These are phyloP conservation scores for Setaria italica DNA, from an alignment of 202 grass and related monocot species.

Conservation along the genomic window DNA sequence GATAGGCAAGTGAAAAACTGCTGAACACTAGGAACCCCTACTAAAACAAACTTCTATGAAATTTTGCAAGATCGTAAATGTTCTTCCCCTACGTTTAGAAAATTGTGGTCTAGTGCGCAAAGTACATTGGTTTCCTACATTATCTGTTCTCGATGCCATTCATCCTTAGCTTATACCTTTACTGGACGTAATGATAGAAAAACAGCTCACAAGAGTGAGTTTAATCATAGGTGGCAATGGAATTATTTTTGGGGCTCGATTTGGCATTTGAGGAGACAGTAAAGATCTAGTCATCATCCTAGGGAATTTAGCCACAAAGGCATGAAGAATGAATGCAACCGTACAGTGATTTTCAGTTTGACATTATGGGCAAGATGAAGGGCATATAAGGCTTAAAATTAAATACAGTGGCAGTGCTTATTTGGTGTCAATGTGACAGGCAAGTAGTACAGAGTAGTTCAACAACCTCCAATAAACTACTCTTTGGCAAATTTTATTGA, in stretches of 20 bases:
- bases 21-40: no score
- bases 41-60: background rate
- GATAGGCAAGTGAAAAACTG: background rate
- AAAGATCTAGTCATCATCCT: background rate
- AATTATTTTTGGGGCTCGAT: background rate
- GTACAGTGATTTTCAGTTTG: background rate
- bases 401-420: background rate
- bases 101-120: background rate
- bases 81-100: background rate
- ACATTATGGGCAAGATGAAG: background rate
- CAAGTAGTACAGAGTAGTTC: no score
- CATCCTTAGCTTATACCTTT: background rate
- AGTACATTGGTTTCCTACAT: background rate
- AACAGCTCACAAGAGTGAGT: background rate
- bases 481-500: background rate
- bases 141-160: background rate
- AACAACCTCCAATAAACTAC: background rate
- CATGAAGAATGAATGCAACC: background rate
- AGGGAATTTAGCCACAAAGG: background rate
- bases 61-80: background rate
- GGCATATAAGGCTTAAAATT: background rate
- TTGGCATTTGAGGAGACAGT: background rate
- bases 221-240: background rate
- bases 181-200: background rate
- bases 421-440: background rate